A percentile compares a stretch with the other conserved stretches of the same genome.
These are phyloP conservation scores for Hemileccinum impolitum DNA, from an alignment of 768 basidiomycete genomes.

Conservation along the genomic window DNA sequence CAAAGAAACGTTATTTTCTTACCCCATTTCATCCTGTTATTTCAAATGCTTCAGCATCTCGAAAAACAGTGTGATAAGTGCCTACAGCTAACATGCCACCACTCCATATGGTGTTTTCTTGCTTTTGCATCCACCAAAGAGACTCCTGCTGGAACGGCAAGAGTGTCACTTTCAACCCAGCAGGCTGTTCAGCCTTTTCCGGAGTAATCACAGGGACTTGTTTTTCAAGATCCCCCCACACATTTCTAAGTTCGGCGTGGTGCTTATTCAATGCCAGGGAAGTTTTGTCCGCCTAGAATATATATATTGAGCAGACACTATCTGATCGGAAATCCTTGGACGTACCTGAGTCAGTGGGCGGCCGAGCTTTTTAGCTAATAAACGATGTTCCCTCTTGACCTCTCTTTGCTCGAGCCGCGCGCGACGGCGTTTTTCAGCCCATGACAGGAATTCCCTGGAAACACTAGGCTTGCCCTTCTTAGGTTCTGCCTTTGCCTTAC, in stretches of 20 bases:
- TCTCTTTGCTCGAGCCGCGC: slow-evolving; percentile 23
- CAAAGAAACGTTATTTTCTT: slow-evolving; percentile 23
- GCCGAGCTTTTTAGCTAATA: slow-evolving; percentile 56
- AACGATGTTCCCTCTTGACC: slow-evolving; percentile 46
- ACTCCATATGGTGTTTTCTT: slow-evolving; percentile 82
- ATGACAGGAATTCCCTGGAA: not conserved
- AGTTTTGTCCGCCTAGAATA: slow-evolving; percentile 66
- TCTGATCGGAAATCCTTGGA: slow-evolving; percentile 11
- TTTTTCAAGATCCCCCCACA: slow-evolving; percentile 84
- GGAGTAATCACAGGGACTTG: slow-evolving; percentile 61
- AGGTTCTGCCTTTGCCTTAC: slow-evolving; percentile 26
- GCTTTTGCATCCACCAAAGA: slow-evolving; percentile 92
- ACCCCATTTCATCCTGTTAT: slow-evolving; percentile 87
- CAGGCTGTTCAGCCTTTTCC: slow-evolving; percentile 72
- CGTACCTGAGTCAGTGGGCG: slow-evolving; percentile 71
- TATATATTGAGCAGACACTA: slow-evolving; percentile 1
- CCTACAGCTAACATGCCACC: slow-evolving; percentile 91
- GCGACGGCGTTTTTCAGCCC: slow-evolving; percentile 17
- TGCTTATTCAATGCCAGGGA: slow-evolving; percentile 58
- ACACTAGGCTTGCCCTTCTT: slow-evolving; percentile 11
- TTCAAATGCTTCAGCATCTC: slow-evolving; percentile 6
- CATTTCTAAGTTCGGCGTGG: slow-evolving; percentile 77
- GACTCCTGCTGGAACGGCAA: slow-evolving; percentile 96
- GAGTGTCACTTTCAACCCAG: slow-evolving; percentile 76
- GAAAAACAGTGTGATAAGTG: slow-evolving; percentile 7